phyloP scores from a whole-genome alignment of 2,329 filamentous ascomycete species.

The Neopestalotiopsis sp. region DNA sequence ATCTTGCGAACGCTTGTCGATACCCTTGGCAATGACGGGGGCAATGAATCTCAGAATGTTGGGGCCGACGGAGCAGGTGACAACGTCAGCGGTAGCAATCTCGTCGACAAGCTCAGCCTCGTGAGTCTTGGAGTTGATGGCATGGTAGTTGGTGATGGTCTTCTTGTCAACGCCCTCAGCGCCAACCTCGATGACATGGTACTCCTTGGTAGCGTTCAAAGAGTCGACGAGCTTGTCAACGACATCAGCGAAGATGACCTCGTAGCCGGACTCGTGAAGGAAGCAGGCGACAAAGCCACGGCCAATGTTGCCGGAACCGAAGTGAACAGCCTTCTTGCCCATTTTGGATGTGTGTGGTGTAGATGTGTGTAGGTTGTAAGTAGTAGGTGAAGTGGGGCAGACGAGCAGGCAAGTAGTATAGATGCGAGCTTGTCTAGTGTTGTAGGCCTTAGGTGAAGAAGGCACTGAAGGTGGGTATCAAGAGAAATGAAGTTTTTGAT shows the following conservation, averaged over 20 bases:
- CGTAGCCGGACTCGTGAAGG: constrained; percentile 91
- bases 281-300: constrained; percentile 90
- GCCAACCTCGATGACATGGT: constrained; percentile 93
- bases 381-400: constrained; percentile 6
- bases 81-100: constrained; percentile 85
- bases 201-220: constrained; percentile 77
- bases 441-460: neutral
- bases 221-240: constrained; percentile 81
- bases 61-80: constrained; percentile 96
- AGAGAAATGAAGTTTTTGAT: neutral
- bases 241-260: constrained; percentile 96
- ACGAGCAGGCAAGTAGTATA: neutral
- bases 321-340: constrained; percentile 78
- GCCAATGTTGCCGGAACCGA: constrained; percentile 85
- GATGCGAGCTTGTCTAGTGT: neutral
- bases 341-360: constrained; percentile 39
- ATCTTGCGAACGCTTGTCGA: constrained; percentile 73
- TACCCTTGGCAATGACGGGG: constrained; percentile 91
- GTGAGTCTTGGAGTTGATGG: constrained; percentile 91
- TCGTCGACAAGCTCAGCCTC: constrained; percentile 82
- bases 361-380: neutral
- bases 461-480: neutral
- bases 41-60: constrained; percentile 97
- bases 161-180: constrained; percentile 80
- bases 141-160: constrained; percentile 92